A percentile compares a stretch with the other conserved stretches of the same genome.
These are phyloP conservation scores for Vitis hybrid DNA, from an alignment of 177 flowering plant genomes.

Conservation along the genomic window DNA sequence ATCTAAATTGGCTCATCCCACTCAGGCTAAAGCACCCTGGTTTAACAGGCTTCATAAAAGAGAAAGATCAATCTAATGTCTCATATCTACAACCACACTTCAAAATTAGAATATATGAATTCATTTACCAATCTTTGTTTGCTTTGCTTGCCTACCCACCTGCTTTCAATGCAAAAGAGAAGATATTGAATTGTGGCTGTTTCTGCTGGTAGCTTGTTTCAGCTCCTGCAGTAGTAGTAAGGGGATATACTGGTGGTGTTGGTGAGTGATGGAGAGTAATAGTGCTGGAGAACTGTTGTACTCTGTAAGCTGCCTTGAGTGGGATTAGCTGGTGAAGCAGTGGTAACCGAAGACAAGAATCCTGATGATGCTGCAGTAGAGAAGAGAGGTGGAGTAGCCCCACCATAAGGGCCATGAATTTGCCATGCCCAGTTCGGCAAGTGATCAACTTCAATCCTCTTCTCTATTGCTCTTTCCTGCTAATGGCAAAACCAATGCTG, in stretches of 20 bases:
- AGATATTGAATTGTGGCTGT: background rate
- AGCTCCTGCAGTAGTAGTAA: constrained; percentile 24
- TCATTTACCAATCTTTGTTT: background rate
- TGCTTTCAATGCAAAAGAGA: background rate
- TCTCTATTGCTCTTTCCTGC: constrained; percentile 57
- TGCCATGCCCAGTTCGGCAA: constrained; percentile 51
- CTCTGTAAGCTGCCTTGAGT: constrained; percentile 26
- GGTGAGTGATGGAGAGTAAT: constrained; percentile 18
- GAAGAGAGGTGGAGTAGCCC: constrained; percentile 33
- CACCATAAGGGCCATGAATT: constrained; percentile 30
- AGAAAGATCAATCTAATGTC: background rate
- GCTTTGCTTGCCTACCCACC: background rate
- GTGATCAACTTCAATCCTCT: constrained; percentile 34
- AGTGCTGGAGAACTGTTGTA: constrained; percentile 10
- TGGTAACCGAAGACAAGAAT: constrained; percentile 61
- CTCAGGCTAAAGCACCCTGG: too few species aligned
- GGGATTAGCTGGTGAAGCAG: constrained; percentile 36
- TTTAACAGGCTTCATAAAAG: background rate
- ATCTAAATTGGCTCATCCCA: background rate
- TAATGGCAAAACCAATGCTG: background rate
- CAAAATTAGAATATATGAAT: too few species aligned
- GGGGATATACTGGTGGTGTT: constrained; percentile 17
- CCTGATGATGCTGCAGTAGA: constrained; percentile 99
- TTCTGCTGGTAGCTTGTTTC: background rate
- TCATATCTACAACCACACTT: background rate